phyloP scores from a whole-genome alignment of 148 eudicot genomes.

The Linanthus parryae region DNA sequence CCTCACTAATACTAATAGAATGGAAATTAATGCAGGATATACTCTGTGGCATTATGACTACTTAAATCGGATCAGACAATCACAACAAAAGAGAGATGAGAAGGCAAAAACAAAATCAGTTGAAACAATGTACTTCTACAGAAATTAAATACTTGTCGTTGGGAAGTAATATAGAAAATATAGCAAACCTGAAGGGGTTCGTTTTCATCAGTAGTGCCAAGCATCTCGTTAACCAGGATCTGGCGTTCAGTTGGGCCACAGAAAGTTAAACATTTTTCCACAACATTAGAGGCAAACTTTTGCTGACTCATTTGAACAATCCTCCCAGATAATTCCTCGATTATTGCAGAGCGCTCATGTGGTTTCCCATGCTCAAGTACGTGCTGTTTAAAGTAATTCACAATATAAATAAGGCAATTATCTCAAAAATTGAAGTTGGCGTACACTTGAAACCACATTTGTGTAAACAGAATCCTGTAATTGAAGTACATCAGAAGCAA shows the following conservation, averaged over 20 bases:
- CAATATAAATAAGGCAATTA: not conserved
- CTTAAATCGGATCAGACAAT: no score
- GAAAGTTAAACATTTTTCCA: conserved; percentile 89
- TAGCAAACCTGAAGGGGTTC: conserved; percentile 92
- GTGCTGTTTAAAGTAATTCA: conserved; percentile 46
- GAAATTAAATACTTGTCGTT: no score
- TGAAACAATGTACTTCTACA: no score
- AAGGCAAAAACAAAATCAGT: no score
- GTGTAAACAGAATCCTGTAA: no score
- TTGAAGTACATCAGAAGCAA: not conserved
- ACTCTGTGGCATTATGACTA: no score
- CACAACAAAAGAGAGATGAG: no score
- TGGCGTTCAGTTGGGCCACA: conserved; percentile 75
- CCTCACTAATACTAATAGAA: no score
- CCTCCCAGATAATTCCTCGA: conserved; percentile 87
- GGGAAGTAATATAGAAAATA: not conserved
- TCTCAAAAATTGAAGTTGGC: no score
- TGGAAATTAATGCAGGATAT: no score
- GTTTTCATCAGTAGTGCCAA: conserved; percentile 96
- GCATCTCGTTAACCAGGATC: conserved; percentile 86
- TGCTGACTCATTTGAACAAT: conserved; percentile 98
- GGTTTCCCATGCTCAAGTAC: conserved; percentile 96
- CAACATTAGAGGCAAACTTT: conserved; percentile 97
- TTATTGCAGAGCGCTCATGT: conserved; percentile 70
- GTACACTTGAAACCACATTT: no score